Evolutionary conservation across 2,329 filamentous ascomycete genomes (phyloP).

Genomic region (Massarina eburnea): DNA sequence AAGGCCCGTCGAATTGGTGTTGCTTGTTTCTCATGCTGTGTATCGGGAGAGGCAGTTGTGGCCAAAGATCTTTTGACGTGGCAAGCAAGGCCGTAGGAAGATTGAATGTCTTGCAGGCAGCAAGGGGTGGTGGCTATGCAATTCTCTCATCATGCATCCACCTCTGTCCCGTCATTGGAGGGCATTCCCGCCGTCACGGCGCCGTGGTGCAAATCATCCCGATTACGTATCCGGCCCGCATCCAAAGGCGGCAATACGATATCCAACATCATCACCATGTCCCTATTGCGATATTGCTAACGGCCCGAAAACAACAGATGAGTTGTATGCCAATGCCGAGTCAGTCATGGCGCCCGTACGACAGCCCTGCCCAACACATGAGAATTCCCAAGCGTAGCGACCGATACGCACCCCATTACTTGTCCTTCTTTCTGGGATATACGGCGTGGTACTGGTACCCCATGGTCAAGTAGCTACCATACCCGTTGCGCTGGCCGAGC

Average conservation of each 20-base stretch:
- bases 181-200: constrained; percentile 16
- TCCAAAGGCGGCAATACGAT: constrained; percentile 8
- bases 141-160: constrained; percentile 20
- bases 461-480: constrained; percentile 19
- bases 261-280: constrained; percentile 1
- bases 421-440: constrained; percentile 12
- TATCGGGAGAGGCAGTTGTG: constrained; percentile 24
- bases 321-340: background rate
- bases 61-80: constrained; percentile 10
- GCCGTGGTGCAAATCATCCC: constrained; percentile 17
- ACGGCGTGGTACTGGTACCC: constrained; percentile 21
- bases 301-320: constrained; percentile 1
- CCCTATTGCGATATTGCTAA: constrained; percentile 1
- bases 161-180: constrained; percentile 21
- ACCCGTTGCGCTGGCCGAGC: constrained; percentile 17
- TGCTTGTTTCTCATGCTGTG: constrained; percentile 32
- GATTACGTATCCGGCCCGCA: constrained; percentile 22
- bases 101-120: constrained; percentile 26
- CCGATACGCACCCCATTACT: constrained; percentile 14
- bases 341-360: constrained; percentile 9
- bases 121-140: constrained; percentile 20
- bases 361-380: constrained; percentile 7
- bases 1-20: constrained; percentile 22
- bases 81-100: constrained; percentile 12
- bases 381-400: constrained; percentile 2